Percentiles rank a stretch among this genome's conserved stretches.
phyloP scores from a whole-genome alignment of 345 rosid genomes.

The Salix viminalis region DNA sequence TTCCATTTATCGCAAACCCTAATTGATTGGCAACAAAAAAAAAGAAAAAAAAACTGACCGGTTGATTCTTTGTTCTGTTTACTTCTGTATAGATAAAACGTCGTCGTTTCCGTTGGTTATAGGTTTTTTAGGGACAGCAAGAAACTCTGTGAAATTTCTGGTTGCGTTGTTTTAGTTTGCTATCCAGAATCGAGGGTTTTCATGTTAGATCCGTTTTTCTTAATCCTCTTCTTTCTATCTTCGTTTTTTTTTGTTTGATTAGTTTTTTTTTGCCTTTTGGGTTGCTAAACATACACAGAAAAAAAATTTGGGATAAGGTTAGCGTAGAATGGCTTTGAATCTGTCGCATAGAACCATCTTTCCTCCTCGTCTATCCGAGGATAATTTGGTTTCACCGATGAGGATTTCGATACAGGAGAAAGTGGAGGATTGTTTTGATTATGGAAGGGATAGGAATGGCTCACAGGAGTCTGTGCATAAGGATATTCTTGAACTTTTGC shows the following conservation, averaged over 20 bases:
- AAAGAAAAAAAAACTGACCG: conserved; percentile 2
- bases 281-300: not conserved
- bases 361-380: conserved; percentile 58
- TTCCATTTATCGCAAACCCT: conserved; percentile 18
- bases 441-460: conserved; percentile 49
- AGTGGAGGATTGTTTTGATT: conserved; percentile 56
- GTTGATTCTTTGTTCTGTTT: conserved; percentile 1
- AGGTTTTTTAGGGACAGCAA: conserved; percentile 5
- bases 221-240: not conserved
- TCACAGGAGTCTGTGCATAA: conserved; percentile 65
- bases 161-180: conserved; percentile 36
- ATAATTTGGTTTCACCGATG: conserved; percentile 58
- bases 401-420: conserved; percentile 57
- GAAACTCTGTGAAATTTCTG: conserved; percentile 33
- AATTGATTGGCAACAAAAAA: not conserved
- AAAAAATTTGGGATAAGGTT: not conserved
- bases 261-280: not conserved
- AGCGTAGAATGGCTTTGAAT: conserved; percentile 67
- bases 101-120: not conserved
- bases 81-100: not conserved
- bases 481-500: conserved; percentile 83
- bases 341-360: conserved; percentile 68
- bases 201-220: conserved; percentile 20
- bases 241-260: not conserved
- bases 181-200: conserved; percentile 31